These are phyloP conservation scores for Solanum verrucosum DNA, from an alignment of 257 asterid species.

Conservation along the genomic window DNA sequence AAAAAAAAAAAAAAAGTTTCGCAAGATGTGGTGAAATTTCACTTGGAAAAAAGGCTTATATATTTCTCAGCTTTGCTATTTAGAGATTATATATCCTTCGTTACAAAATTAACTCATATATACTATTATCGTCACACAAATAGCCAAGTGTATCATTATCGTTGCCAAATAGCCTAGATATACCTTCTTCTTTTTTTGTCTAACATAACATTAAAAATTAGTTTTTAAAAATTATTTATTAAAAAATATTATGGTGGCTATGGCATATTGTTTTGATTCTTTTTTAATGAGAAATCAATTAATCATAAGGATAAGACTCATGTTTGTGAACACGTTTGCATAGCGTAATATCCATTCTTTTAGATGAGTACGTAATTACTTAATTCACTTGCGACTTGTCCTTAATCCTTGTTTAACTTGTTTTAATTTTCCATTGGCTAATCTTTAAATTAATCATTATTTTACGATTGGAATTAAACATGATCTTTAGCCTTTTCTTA, in stretches of 20 bases:
- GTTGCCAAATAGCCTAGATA: background rate
- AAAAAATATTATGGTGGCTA: background rate
- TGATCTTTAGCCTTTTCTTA: background rate
- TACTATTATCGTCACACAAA: background rate
- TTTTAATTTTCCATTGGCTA: background rate
- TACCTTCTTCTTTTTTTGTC: rapidly evolving
- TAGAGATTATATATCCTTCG: no score
- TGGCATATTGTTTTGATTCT: background rate
- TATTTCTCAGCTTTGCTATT: no score
- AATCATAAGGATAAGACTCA: background rate
- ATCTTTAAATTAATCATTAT: background rate
- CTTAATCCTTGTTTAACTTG: background rate
- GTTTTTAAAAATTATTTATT: no score
- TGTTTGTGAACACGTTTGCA: background rate
- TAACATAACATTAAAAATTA: background rate
- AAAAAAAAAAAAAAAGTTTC: no score
- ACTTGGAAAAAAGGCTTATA: no score
- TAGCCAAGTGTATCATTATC: background rate
- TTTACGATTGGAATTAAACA: background rate
- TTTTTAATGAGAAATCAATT: background rate
- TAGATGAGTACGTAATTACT: background rate
- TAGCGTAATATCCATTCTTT: background rate
- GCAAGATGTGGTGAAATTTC: no score
- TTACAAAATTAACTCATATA: no score
- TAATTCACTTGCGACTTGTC: background rate